Conservation (phyloP, 805 yeast species). For the Candida dendrica region DNA sequence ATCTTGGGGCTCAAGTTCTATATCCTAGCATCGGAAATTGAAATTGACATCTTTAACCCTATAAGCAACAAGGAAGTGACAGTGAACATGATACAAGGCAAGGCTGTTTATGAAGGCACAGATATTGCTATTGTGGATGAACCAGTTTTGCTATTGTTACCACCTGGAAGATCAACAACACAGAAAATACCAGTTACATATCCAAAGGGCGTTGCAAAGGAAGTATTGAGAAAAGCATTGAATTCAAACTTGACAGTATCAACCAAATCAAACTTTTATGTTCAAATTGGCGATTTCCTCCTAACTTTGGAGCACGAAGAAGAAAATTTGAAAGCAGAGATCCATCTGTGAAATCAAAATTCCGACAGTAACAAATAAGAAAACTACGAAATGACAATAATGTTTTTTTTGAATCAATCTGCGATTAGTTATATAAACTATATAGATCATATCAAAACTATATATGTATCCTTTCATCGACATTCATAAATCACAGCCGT, state of each 20-base stretch:
- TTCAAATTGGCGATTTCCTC: conserved; percentile 32
- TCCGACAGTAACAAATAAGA: not conserved
- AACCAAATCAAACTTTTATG: conserved; percentile 35
- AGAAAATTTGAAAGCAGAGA: conserved; percentile 32
- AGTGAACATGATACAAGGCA: conserved; percentile 36
- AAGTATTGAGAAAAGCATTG: conserved; percentile 40
- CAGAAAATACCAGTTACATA: conserved; percentile 42
- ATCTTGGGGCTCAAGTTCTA: conserved; percentile 46
- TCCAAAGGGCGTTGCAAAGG: conserved; percentile 40
- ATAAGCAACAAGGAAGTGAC: conserved; percentile 36
- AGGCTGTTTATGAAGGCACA: conserved; percentile 40
- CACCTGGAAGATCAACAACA: conserved; percentile 46
- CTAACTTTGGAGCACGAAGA: conserved; percentile 41
- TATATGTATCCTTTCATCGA: conserved; percentile 23
- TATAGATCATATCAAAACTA: too few relatives aligned
- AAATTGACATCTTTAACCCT: conserved; percentile 49
- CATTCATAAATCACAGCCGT: conserved; percentile 22
- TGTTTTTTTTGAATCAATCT: too few relatives aligned
- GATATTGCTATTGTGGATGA: conserved; percentile 37
- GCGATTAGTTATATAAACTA: too few relatives aligned
- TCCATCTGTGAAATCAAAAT: conserved; percentile 23
- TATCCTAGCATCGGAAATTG: conserved; percentile 45
- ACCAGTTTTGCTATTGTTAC: conserved; percentile 34
- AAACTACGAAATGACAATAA: too few relatives aligned
- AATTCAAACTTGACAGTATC: conserved; percentile 43